Evolutionary conservation across 371 early-diverging fungal genomes (phyloP), one percentile per base, ranked within the genome.

Genomic region (Conidiobolus coronatus): DNA sequence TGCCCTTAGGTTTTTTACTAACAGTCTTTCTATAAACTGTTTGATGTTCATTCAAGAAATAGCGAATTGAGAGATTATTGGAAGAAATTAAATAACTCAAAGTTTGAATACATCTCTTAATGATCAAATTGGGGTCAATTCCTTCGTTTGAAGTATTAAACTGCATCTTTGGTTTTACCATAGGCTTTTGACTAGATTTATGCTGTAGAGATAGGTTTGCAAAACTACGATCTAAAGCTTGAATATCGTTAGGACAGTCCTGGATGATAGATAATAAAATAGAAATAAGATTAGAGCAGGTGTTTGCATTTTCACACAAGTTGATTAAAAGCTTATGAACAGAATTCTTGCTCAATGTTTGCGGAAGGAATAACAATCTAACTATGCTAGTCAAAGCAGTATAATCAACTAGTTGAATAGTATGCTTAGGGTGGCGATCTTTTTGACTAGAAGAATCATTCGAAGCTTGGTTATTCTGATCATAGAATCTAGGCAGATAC

Each of bases 251-350:
- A 39, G 77, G 75, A 7, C 84, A 84, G 49, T 86, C 85, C 47
- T 80, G 79, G 38, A 95, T 66, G 21, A 91, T 74, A 22, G 82
- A 80, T 14, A 95, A 68, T 46, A 95, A 61, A 36, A 90, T 66
- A 1, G 81, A 75, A 13, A 94, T 63, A 1, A 93, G 57, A 47
- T 96, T 94, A 8, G 71, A 55, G 9, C 94, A 70, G 1, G 91
- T 81, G 50, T 76, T 75, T 52, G 71, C 73, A 58, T 92, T 92
- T 58, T 92, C 90, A 54, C 86, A 81, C 6, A 96, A 70, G 57
- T 86, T 86, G 43, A 79, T 66, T 40, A 95, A 56, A 13, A 88
- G 54, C 42, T 74, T 66, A 50, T 73, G 72, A 36, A 90, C 56
- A 33, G 78, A 63, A 17, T 72, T 62, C 53, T 78, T 81, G 18